phyloP scores from a whole-genome alignment of 2,329 filamentous ascomycete species.

The Verticillium nonalfalfae region DNA sequence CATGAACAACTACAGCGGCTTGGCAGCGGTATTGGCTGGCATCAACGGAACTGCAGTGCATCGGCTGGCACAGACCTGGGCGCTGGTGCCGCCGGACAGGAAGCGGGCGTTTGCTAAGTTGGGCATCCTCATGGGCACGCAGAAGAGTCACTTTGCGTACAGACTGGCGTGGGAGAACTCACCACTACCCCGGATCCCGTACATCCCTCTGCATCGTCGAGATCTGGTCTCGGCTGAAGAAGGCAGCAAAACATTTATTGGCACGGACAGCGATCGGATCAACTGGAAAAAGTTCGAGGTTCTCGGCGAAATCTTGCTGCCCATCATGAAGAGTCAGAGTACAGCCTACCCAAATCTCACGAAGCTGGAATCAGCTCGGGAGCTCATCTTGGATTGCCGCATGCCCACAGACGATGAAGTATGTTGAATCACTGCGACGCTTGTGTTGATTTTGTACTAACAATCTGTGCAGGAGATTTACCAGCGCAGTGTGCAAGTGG shows the following conservation, averaged over 20 bases:
- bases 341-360: constrained; percentile 69
- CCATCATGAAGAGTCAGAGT: constrained; percentile 87
- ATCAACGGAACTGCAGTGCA: constrained; percentile 85
- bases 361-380: constrained; percentile 63
- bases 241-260: constrained; percentile 85
- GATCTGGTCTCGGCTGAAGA: constrained; percentile 91
- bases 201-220: constrained; percentile 80
- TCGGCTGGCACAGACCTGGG: constrained; percentile 72
- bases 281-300: constrained; percentile 99
- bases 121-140: constrained; percentile 85
- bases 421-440: constrained; percentile 24
- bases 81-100: constrained; percentile 63
- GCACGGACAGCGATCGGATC: constrained; percentile 64
- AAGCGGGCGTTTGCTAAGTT: constrained; percentile 84
- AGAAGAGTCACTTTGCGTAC: constrained; percentile 91
- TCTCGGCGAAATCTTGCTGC: constrained; percentile 83
- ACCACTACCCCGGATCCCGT: constrained; percentile 82
- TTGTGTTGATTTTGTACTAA: constrained; percentile 13
- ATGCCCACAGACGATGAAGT: constrained; percentile 87
- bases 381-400: constrained; percentile 74
- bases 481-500: constrained; percentile 53
- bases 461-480: constrained; percentile 50
- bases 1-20: constrained; percentile 93
- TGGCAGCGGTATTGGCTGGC: constrained; percentile 90
- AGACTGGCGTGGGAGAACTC: constrained; percentile 98